These are phyloP conservation scores for Kwoniella bestiolae DNA, from an alignment of 768 basidiomycete species.

Conservation along the genomic window DNA sequence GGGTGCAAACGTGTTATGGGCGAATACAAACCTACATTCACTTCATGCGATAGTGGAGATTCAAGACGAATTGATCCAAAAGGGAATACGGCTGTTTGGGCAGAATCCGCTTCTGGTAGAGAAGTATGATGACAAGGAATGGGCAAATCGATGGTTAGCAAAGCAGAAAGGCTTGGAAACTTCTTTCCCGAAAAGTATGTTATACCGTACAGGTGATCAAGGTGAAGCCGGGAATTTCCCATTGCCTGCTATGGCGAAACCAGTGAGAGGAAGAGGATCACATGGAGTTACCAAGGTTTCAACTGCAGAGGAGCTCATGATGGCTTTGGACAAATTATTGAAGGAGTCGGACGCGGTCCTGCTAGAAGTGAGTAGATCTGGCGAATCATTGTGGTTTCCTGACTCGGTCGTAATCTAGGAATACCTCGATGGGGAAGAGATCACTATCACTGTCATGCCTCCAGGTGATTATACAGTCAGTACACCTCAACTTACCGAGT, in stretches of 20 bases:
- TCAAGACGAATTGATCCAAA: conserved; percentile 17
- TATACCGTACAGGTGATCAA: conserved; percentile 13
- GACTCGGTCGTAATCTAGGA: conserved; percentile 19
- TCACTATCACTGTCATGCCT: conserved; percentile 52
- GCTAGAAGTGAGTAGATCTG: conserved; percentile 32
- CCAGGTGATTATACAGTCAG: conserved; percentile 47
- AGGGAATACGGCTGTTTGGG: conserved; percentile 37
- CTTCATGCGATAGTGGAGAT: conserved; percentile 41
- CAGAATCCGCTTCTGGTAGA: conserved; percentile 39
- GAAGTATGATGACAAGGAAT: conserved; percentile 50
- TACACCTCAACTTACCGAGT: too few species aligned
- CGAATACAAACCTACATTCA: conserved; percentile 47
- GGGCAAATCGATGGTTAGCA: conserved; percentile 41
- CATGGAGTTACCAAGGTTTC: conserved; percentile 47
- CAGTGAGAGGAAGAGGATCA: conserved; percentile 50
- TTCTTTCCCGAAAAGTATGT: conserved; percentile 24
- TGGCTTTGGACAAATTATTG: conserved; percentile 14
- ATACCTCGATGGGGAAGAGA: conserved; percentile 48
- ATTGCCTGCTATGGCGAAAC: conserved; percentile 47
- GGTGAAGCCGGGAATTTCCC: conserved; percentile 11
- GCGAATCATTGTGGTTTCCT: not conserved
- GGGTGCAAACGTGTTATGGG: conserved; percentile 48
- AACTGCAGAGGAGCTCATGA: conserved; percentile 24
- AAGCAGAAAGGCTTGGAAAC: conserved; percentile 27
- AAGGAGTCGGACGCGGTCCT: conserved; percentile 40